phyloP scores from a whole-genome alignment of 2,329 filamentous ascomycete species.

The Fusarium sp. region DNA sequence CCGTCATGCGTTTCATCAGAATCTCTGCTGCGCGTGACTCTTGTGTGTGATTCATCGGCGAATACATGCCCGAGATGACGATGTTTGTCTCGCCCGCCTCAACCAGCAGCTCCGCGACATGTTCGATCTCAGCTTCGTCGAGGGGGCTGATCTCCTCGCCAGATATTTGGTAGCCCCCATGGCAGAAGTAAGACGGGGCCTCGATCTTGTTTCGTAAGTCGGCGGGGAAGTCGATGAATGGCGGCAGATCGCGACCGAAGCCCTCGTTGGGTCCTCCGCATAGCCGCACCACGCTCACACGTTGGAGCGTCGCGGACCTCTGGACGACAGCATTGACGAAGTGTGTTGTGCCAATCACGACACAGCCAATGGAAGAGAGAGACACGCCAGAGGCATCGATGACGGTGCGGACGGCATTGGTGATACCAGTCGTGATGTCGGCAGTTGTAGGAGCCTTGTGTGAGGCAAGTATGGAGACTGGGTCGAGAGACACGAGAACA shows the following conservation, averaged over 20 bases:
- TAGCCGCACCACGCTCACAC: slow-evolving; percentile 40
- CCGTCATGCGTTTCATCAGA: background rate
- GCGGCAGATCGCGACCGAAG: slow-evolving; percentile 56
- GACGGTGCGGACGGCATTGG: slow-evolving; percentile 53
- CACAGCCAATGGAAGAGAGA: slow-evolving; percentile 51
- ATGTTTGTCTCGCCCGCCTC: background rate
- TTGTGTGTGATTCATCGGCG: background rate
- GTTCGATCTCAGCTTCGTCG: slow-evolving; percentile 9
- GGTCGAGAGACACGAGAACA: slow-evolving; percentile 17
- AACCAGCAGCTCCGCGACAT: slow-evolving; percentile 7
- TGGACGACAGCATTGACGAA: slow-evolving; percentile 67
- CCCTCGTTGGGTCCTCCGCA: slow-evolving; percentile 1
- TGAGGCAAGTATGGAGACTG: slow-evolving; percentile 12
- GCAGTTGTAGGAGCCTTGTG: slow-evolving; percentile 51
- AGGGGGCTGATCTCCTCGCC: slow-evolving; percentile 49
- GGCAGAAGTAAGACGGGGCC: slow-evolving; percentile 12
- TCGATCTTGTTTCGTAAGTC: slow-evolving; percentile 3
- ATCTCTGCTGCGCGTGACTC: slow-evolving; percentile 49
- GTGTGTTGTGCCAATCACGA: slow-evolving; percentile 63
- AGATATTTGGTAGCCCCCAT: slow-evolving; percentile 47
- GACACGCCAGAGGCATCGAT: slow-evolving; percentile 43
- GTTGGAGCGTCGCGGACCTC: slow-evolving; percentile 54
- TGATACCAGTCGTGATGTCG: slow-evolving; percentile 50
- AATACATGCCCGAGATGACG: background rate
- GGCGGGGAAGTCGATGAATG: slow-evolving; percentile 57